phyloP scores from a whole-genome alignment of 805 yeast species.

The Debaryomyces prosopidis region DNA sequence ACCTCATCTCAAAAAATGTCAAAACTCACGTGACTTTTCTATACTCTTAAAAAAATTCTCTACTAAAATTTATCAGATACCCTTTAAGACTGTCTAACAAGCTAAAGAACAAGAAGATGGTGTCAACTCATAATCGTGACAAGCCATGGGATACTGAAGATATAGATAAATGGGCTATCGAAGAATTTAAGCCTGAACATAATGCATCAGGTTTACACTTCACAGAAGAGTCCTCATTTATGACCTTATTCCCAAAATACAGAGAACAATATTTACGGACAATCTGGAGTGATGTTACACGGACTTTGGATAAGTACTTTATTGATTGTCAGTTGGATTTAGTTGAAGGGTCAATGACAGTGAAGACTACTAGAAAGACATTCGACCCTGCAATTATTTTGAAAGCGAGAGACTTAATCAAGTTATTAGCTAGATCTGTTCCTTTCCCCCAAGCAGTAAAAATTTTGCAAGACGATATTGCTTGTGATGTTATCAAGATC shows the following conservation, averaged over 20 bases:
- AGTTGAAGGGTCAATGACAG: constrained; percentile 97
- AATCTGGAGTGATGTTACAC: constrained; percentile 92
- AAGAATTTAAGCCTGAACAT: constrained; percentile 87
- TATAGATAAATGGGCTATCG: constrained; percentile 88
- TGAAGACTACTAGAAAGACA: constrained; percentile 91
- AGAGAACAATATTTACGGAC: constrained; percentile 87
- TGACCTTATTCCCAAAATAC: constrained; percentile 94
- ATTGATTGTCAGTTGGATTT: constrained; percentile 84
- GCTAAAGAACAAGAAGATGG: constrained; percentile 51
- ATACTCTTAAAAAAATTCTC: background rate
- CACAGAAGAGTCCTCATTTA: constrained; percentile 93
- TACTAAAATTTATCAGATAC: background rate
- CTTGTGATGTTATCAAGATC: constrained; percentile 95
- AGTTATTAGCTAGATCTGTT: constrained; percentile 90
- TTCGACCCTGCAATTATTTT: constrained; percentile 92
- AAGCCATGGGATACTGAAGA: constrained; percentile 98
- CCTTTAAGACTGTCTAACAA: background rate
- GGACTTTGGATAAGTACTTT: constrained; percentile 68
- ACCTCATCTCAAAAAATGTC: background rate
- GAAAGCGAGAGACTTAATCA: constrained; percentile 93
- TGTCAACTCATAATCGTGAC: constrained; percentile 88
- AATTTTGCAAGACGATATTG: constrained; percentile 86
- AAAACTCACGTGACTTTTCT: background rate
- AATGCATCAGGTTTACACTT: constrained; percentile 84
- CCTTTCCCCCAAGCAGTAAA: constrained; percentile 96